Evolutionary conservation across 257 asterid species (phyloP).

Genomic region (Solanum corneliomulleri): DNA sequence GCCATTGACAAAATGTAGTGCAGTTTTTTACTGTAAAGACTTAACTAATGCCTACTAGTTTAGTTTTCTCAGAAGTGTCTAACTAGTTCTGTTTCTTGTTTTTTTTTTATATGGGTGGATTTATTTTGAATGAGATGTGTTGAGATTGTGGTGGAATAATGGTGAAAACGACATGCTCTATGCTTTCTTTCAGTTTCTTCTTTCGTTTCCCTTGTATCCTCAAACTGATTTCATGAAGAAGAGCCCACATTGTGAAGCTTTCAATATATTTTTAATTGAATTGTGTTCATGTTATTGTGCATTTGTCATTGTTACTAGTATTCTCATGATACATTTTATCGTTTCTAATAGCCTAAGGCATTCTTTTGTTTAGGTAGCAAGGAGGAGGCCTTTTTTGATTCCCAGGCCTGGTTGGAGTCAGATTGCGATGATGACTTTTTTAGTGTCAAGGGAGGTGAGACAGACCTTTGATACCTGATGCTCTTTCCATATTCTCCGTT

Average conservation of each 20-base stretch:
- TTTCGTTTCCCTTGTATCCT: not conserved
- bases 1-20: not conserved
- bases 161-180: not conserved
- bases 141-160: not conserved
- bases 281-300: not conserved
- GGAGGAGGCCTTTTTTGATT: constrained; percentile 63
- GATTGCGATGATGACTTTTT: constrained; percentile 73
- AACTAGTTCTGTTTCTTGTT: not conserved
- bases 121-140: not conserved
- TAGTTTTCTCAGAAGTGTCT: not conserved
- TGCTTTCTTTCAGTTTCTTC: not conserved
- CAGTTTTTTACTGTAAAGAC: not conserved
- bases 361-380: constrained; percentile 44
- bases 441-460: constrained; percentile 81
- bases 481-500: not conserved
- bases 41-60: not conserved
- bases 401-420: constrained; percentile 70
- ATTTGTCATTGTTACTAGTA: not conserved
- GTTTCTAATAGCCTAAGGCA: not conserved
- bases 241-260: not conserved
- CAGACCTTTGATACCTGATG: not conserved
- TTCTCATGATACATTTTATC: not conserved
- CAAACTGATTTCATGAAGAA: not conserved
- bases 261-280: not conserved
- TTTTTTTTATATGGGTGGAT: not conserved